phyloP scores from a whole-genome alignment of 768 basidiomycete species.

The Galerina marginata region DNA sequence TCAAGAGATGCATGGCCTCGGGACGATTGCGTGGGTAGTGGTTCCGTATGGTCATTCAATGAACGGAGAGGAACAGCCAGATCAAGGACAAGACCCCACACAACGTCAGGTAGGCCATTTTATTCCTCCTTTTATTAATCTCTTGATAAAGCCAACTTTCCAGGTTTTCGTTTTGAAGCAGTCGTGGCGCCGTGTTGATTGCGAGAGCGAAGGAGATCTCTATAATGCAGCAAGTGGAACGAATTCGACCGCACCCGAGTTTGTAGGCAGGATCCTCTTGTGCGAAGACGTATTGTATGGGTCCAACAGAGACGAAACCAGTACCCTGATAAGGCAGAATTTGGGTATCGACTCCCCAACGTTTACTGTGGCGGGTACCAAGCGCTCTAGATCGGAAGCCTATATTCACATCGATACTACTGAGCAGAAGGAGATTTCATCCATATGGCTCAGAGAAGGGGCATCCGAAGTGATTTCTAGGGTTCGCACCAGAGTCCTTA shows the following conservation, averaged over 20 bases:
- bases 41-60: too few species aligned
- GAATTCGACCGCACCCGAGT: not conserved
- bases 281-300: conserved; percentile 11
- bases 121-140: too few species aligned
- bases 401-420: not conserved
- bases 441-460: not conserved
- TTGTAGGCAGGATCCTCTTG: not conserved
- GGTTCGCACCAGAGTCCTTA: conserved; percentile 8
- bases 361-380: not conserved
- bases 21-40: too few species aligned
- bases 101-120: too few species aligned
- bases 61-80: too few species aligned
- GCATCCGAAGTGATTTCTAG: not conserved
- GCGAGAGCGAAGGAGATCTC: not conserved
- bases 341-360: not conserved
- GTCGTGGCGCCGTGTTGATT: conserved; percentile 3
- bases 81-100: too few species aligned
- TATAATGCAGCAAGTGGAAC: not conserved
- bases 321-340: not conserved
- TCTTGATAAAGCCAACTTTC: too few species aligned
- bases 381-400: not conserved
- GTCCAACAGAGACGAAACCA: conserved; percentile 1
- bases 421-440: not conserved
- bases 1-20: too few species aligned
- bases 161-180: conserved; percentile 14